phyloP scores from a whole-genome alignment of 345 rosid genomes.

The Raphanus sativus region DNA sequence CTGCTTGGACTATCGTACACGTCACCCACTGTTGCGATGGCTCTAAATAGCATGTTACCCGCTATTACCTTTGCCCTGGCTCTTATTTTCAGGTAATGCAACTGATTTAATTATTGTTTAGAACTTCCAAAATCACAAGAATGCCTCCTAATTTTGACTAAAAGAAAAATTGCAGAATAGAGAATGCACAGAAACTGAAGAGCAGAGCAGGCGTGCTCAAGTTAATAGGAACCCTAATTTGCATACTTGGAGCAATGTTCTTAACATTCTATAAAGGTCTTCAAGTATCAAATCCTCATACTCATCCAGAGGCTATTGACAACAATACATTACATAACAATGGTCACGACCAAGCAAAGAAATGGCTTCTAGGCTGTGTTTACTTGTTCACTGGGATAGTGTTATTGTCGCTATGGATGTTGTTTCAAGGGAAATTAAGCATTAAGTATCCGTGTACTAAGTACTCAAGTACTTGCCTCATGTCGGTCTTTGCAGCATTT shows the following conservation, averaged over 20 bases:
- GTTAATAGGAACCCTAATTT: slow-evolving; percentile 49
- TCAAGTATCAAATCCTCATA: slow-evolving; percentile 34
- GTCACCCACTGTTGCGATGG: slow-evolving; percentile 63
- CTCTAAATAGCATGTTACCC: slow-evolving; percentile 62
- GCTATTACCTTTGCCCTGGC: slow-evolving; percentile 66
- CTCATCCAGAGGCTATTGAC: slow-evolving; percentile 12
- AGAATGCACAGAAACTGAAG: slow-evolving; percentile 43
- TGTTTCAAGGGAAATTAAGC: slow-evolving; percentile 50
- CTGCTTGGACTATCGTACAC: slow-evolving; percentile 70
- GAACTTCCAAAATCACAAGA: not conserved
- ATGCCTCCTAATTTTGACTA: not conserved
- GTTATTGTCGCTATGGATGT: slow-evolving; percentile 55
- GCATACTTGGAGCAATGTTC: slow-evolving; percentile 57
- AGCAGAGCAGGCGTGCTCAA: slow-evolving; percentile 46
- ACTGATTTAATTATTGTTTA: not conserved
- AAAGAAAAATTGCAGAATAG: slow-evolving; percentile 42
- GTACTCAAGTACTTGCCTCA: slow-evolving; percentile 58
- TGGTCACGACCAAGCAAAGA: slow-evolving; percentile 35
- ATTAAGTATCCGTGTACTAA: slow-evolving; percentile 46
- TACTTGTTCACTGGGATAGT: slow-evolving; percentile 35
- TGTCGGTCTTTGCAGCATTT: slow-evolving; percentile 54
- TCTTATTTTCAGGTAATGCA: slow-evolving; percentile 49
- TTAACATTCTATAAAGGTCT: slow-evolving; percentile 58
- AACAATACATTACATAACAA: slow-evolving; percentile 14
- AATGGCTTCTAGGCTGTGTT: slow-evolving; percentile 51